Conservation (phyloP, 306 rosid genomes). For the Castanea sativa region DNA sequence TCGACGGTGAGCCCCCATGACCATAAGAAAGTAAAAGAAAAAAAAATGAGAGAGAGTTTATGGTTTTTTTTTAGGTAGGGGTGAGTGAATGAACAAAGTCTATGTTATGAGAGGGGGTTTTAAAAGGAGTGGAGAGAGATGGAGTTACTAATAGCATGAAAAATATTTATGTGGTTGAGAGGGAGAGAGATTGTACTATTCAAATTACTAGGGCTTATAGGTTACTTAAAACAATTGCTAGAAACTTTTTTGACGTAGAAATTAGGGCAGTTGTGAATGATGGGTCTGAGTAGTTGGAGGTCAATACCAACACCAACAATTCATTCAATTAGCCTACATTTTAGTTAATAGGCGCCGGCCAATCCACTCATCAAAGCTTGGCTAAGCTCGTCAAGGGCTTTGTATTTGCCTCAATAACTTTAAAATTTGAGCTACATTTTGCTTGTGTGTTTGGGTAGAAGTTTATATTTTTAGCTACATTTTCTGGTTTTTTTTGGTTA, state of each 20-base stretch:
- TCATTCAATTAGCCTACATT: slow-evolving; percentile 76
- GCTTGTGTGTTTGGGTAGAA: too few relatives aligned
- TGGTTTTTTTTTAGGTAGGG: not conserved
- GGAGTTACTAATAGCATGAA: slow-evolving; percentile 12
- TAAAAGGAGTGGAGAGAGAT: slow-evolving; percentile 31
- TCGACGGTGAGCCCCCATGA: slow-evolving; percentile 53
- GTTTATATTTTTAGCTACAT: too few relatives aligned
- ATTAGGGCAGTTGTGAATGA: slow-evolving; percentile 47
- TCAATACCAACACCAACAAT: slow-evolving; percentile 31
- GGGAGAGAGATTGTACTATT: not conserved
- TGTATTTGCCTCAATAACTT: too few relatives aligned
- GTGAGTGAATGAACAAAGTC: not conserved
- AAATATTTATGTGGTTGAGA: slow-evolving; percentile 20
- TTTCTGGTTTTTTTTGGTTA: too few relatives aligned
- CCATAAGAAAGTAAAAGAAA: not conserved
- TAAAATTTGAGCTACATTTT: too few relatives aligned
- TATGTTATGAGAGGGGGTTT: slow-evolving; percentile 37
- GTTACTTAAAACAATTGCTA: not conserved
- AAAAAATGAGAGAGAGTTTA: not conserved
- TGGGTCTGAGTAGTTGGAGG: slow-evolving; percentile 51
- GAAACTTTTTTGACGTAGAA: slow-evolving; percentile 8
- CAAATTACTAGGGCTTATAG: not conserved
- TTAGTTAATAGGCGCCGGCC: slow-evolving; percentile 46
- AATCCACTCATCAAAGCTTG: slow-evolving; percentile 6
- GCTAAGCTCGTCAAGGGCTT: not conserved